Conservation (phyloP, 352 stramenopile genomes). For the Phytophthora tubulina region DNA sequence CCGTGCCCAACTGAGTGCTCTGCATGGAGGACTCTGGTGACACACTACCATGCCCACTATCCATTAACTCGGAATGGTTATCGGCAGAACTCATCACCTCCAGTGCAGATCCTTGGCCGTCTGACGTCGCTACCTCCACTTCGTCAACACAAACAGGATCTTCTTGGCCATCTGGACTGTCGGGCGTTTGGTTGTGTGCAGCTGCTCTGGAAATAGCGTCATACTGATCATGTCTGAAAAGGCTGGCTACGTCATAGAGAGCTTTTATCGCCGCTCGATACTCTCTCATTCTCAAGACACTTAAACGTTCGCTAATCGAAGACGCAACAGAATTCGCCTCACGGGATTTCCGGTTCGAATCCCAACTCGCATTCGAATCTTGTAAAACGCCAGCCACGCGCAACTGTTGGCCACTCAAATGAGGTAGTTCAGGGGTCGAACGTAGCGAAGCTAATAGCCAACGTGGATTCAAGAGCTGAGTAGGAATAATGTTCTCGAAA, state of each 20-base stretch:
- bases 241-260: background rate
- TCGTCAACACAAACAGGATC: background rate
- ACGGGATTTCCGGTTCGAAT: slow-evolving; percentile 24
- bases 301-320: slow-evolving; percentile 25
- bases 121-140: background rate
- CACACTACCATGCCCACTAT: no score
- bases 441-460: slow-evolving; percentile 26
- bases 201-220: background rate
- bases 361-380: background rate
- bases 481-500: slow-evolving; percentile 24
- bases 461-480: slow-evolving; percentile 14
- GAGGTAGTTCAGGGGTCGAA: background rate
- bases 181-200: background rate
- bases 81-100: background rate
- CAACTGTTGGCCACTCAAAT: slow-evolving; percentile 6
- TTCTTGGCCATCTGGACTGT: background rate
- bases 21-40: no score
- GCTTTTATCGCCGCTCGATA: slow-evolving; percentile 7
- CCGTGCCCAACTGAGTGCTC: no score
- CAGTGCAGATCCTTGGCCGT: background rate
- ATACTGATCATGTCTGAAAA: slow-evolving; percentile 24
- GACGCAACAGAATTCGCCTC: slow-evolving; percentile 17
- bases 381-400: background rate
- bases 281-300: slow-evolving; percentile 20
- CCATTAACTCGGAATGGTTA: no score